A percentile compares a stretch with the other conserved stretches of the same genome.
Evolutionary conservation across 176 grass and related monocot species (phyloP).

Genomic region (Zoysia pacifica): DNA sequence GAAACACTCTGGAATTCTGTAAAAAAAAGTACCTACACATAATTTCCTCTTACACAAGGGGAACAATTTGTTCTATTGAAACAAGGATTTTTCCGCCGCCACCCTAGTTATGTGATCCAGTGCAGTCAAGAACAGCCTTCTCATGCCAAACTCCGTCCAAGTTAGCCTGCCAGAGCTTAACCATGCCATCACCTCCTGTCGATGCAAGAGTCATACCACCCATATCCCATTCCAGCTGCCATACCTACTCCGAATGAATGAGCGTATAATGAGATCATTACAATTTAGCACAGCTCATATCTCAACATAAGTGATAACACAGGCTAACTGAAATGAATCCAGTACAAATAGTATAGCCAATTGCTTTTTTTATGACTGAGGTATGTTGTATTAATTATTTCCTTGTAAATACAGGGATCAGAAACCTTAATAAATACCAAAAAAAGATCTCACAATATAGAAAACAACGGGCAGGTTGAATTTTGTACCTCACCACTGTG

Average conservation of each 20-base stretch:
- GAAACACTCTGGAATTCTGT: background rate
- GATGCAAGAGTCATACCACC: conserved; percentile 92
- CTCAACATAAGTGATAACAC: background rate
- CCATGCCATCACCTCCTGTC: conserved; percentile 72
- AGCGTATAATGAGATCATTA: conserved; percentile 20
- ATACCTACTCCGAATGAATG: conserved; percentile 52
- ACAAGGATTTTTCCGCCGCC: background rate
- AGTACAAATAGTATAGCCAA: conserved; percentile 9
- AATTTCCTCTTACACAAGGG: background rate
- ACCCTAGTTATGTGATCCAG: conserved; percentile 44
- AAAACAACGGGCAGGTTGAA: conserved; percentile 16
- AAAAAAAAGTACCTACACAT: background rate
- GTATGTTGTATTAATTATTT: conserved; percentile 13
- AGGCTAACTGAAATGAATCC: conserved; percentile 7
- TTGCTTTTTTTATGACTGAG: conserved; percentile 11
- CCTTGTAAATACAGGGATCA: background rate
- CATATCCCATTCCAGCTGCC: conserved; percentile 95
- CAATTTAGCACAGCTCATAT: background rate
- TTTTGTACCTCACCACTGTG: conserved; percentile 70
- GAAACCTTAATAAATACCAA: background rate
- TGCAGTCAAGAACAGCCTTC: conserved; percentile 72
- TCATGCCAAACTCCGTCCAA: conserved; percentile 93
- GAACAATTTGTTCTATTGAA: background rate
- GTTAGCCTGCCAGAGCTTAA: conserved; percentile 87
- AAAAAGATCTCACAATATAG: conserved; percentile 6